A percentile compares a stretch with the other conserved stretches of the same genome.
Evolutionary conservation across 164 flowering plant species (phyloP).

Genomic region (Chloranthus sessilifolius): DNA sequence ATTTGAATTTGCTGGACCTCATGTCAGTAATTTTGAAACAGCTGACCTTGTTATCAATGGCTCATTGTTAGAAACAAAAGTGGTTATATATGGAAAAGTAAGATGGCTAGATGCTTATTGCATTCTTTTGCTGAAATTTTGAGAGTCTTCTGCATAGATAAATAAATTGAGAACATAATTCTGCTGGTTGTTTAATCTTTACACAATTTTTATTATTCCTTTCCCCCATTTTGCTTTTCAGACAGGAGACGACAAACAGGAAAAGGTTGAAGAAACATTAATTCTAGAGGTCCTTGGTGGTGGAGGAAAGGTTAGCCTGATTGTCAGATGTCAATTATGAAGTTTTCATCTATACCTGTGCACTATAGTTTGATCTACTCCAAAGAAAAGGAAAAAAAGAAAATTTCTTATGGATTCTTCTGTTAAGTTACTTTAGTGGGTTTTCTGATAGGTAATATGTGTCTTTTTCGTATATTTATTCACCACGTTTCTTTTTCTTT

Average conservation of each 20-base stretch:
- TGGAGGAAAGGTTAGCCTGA: conserved; percentile 81
- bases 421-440: neutral
- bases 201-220: no score
- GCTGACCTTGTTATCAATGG: conserved; percentile 90
- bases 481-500: no score
- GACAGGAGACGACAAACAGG: conserved; percentile 36
- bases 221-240: no score
- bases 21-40: conserved; percentile 27
- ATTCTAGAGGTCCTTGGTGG: conserved; percentile 79
- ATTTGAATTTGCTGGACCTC: conserved; percentile 30
- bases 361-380: no score
- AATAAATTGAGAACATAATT: no score
- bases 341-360: neutral
- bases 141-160: no score
- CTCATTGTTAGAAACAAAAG: conserved; percentile 65
- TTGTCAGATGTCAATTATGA: neutral
- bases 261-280: conserved; percentile 43
- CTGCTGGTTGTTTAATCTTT: no score
- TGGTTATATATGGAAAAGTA: conserved; percentile 85
- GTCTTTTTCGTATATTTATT: neutral
- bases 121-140: no score
- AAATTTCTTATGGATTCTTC: no score
- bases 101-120: conserved; percentile 7
- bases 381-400: no score
- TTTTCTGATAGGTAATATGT: neutral